These are phyloP conservation scores for Whalleya microplaca DNA, from an alignment of 2,329 filamentous ascomycete species.

Conservation along the genomic window DNA sequence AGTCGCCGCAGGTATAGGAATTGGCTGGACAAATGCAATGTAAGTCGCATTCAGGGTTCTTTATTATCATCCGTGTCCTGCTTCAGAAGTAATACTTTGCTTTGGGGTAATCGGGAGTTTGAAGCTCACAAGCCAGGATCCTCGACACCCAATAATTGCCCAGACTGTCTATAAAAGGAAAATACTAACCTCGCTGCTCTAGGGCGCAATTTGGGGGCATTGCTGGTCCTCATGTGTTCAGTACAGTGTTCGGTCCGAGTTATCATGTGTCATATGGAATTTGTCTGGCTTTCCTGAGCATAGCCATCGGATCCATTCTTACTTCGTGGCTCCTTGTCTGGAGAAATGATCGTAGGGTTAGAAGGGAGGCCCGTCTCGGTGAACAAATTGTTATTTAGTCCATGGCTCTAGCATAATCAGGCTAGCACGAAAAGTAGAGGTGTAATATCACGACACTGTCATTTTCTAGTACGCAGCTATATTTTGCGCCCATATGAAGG, in stretches of 20 bases:
- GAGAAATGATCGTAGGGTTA: conserved; percentile 20
- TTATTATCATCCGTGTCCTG: too few relatives aligned
- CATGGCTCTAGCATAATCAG: neutral
- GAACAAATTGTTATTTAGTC: neutral
- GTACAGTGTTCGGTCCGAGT: conserved; percentile 43
- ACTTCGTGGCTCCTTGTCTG: conserved; percentile 29
- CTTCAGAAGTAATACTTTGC: too few relatives aligned
- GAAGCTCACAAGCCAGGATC: too few relatives aligned
- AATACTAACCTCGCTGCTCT: too few relatives aligned
- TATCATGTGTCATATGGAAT: conserved; percentile 44
- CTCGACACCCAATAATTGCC: too few relatives aligned
- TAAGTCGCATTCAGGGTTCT: too few relatives aligned
- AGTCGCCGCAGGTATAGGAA: conserved; percentile 44
- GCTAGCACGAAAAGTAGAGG: neutral
- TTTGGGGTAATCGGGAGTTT: too few relatives aligned
- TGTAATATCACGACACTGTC: too few relatives aligned
- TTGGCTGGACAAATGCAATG: conserved; percentile 47
- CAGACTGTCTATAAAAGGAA: too few relatives aligned
- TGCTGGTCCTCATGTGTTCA: conserved; percentile 45
- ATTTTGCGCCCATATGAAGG: too few relatives aligned
- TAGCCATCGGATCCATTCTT: conserved; percentile 28
- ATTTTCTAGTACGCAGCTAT: too few relatives aligned
- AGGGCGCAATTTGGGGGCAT: conserved; percentile 46
- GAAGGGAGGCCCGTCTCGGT: neutral
- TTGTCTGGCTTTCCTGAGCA: conserved; percentile 31